Base-by-base conservation (phyloP, 345 rosid species). In the Gossypium raimondii region DNA sequence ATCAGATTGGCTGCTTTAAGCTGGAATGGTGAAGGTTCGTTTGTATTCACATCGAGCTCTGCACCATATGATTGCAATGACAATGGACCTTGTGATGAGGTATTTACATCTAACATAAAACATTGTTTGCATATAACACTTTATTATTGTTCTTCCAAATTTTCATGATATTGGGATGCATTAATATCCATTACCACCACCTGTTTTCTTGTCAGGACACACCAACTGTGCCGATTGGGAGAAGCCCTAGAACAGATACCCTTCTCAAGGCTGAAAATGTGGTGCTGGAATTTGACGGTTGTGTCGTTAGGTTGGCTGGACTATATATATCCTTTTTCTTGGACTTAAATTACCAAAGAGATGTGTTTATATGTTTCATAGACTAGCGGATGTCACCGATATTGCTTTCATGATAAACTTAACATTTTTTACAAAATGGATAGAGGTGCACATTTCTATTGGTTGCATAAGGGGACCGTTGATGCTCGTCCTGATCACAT, bases 21-120 rank as follows among this genome's bases (percentile, higher is more conserved):
- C 73, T 95, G 99, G 99, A 93, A 83, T 17, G 91, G 97, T 4
- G 92, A 93, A 75, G 98, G 98, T 70, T 84, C 89, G 72, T 93
- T 94, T 86, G 72, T 94, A 70, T 94, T 94, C 76, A 91, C 98
- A 29, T 94, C 98, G 22, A 94, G 98, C 81, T 87, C 98, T 64
- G 93, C 95, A 73, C 91, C 90, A 4, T 94, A 77, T 81, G 97
- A 94, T 80, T 85, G 98, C 84, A 73, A 57, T 67, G 83, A 89
- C 85, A 93, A 94, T 70, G 98, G 97, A 81, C 78, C 73, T 3
- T 94, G 98, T 76, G 78, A 90, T 52, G 97, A 92, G 97, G 97
- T 94, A 84, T 58, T 76, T 65, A 48, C 58, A 56, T 62, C 69
- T 74, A 72, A 62, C 50, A 11, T 70, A 55, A 72, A 11, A 38